phyloP scores from a whole-genome alignment of 441 rosid genomes.

The Corymbia calophylla region DNA sequence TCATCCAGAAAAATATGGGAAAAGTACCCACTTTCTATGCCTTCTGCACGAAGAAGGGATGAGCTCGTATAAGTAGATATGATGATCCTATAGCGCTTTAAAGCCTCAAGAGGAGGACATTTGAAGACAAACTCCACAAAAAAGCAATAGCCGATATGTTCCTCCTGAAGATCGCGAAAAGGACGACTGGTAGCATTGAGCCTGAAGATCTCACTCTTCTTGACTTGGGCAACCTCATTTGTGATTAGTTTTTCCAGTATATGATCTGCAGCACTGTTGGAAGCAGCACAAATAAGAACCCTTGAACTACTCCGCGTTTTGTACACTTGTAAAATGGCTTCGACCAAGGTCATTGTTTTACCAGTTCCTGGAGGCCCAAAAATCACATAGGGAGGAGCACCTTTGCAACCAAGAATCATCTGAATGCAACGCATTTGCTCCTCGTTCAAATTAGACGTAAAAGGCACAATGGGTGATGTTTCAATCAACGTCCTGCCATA shows the following conservation, averaged over 20 bases:
- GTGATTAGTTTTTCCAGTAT: slow-evolving; percentile 35
- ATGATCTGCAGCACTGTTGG: slow-evolving; percentile 67
- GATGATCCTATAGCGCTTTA: slow-evolving; percentile 43
- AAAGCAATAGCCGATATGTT: slow-evolving; percentile 32
- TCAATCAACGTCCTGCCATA: slow-evolving; percentile 10
- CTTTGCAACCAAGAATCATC: slow-evolving; percentile 47
- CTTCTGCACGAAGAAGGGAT: slow-evolving; percentile 58
- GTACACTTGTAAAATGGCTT: slow-evolving; percentile 46
- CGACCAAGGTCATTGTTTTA: slow-evolving; percentile 52
- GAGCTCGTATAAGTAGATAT: slow-evolving; percentile 79
- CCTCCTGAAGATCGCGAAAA: slow-evolving; percentile 34
- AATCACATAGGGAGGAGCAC: slow-evolving; percentile 57
- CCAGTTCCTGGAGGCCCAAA: slow-evolving; percentile 71
- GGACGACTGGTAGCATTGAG: slow-evolving; percentile 57
- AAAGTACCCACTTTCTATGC: slow-evolving; percentile 55
- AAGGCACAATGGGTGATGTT: slow-evolving; percentile 17
- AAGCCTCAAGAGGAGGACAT: slow-evolving; percentile 41
- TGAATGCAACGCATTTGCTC: slow-evolving; percentile 46
- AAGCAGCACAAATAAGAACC: slow-evolving; percentile 56
- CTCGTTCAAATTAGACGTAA: slow-evolving; percentile 29
- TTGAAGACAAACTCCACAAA: slow-evolving; percentile 32
- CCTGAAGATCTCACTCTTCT: slow-evolving; percentile 42
- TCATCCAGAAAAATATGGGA: slow-evolving; percentile 88
- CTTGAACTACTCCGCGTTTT: slow-evolving; percentile 11
- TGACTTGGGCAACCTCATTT: slow-evolving; percentile 20